A percentile compares a stretch with the other conserved stretches of the same genome.
phyloP scores from a whole-genome alignment of 2,329 filamentous ascomycete genomes.

The Endoconidiophora laricicola region DNA sequence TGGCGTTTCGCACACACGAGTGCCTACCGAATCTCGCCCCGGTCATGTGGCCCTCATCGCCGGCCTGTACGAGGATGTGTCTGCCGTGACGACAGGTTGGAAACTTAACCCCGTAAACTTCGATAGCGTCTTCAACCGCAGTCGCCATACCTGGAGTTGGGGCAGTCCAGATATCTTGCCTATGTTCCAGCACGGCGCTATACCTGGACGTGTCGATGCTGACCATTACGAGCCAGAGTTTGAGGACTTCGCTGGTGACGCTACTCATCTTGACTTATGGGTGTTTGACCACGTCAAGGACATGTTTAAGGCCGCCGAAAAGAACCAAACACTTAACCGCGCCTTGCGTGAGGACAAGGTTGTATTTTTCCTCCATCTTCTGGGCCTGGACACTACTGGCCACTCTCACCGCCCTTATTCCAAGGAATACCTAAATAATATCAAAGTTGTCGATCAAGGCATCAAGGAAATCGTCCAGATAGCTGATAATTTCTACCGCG shows the following conservation, averaged over 20 bases:
- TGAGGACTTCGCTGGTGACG: constrained; percentile 80
- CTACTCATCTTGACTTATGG: constrained; percentile 72
- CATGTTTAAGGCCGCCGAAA: constrained; percentile 65
- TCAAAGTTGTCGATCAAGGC: constrained; percentile 83
- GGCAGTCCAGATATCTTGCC: constrained; percentile 92
- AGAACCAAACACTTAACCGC: constrained; percentile 56
- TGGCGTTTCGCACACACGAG: constrained; percentile 89
- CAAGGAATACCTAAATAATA: constrained; percentile 84
- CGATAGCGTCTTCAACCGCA: constrained; percentile 96
- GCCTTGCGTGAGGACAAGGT: constrained; percentile 66
- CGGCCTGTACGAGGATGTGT: constrained; percentile 93
- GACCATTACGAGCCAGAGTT: constrained; percentile 67
- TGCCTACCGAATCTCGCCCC: constrained; percentile 89
- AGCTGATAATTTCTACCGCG: constrained; percentile 70
- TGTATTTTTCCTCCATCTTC: constrained; percentile 87
- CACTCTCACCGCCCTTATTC: constrained; percentile 83
- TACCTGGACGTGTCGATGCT: constrained; percentile 74
- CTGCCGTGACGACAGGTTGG: constrained; percentile 92
- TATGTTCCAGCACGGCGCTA: constrained; percentile 92
- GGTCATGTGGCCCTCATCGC: constrained; percentile 95
- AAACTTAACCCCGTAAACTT: constrained; percentile 97
- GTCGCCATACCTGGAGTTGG: constrained; percentile 97
- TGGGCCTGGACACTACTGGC: constrained; percentile 82
- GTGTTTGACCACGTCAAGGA: constrained; percentile 89
- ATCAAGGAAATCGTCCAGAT: constrained; percentile 69